Evolutionary conservation across 371 early-diverging fungal genomes (phyloP), one percentile per base, ranked within the genome.

Genomic region (Cokeromyces recurvatus): DNA sequence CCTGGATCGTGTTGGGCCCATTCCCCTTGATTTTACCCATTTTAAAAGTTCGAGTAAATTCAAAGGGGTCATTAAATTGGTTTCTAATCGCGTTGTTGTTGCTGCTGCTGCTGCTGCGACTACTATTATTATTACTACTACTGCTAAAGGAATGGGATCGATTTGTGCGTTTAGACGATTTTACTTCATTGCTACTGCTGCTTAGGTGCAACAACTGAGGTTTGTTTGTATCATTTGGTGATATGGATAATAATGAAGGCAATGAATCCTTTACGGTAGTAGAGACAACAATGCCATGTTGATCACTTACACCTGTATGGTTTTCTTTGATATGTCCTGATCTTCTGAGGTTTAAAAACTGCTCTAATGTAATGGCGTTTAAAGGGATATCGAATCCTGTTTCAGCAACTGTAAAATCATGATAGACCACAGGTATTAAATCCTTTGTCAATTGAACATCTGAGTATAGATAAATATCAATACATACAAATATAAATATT

Each of bases 371-470:
- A 29, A 94, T 68, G 0, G 79, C 56, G 38, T 82, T 85, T 16
- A 94, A 66, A 0, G 92, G 89, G 22, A 90, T 77, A 48, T 86
- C 87, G 43, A 84, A 64, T 0, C 93, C 92, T n/a, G 88, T 87
- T 59, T 94, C 95, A 1, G 88, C 83, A 16, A 92, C 84, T 0
- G 80, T 84, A 86, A 89, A 95, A 70, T 99, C 96, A 55, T 98
- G 99, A 62, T 96, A 96, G 38, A 99, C 71, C 4, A 98, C 91
- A 9, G 95, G 94, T 0, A 86, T 84, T 40, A 75, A 52, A 59
- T 99, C 97, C 53, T 88, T 89, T 6, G 97, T 94, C 47, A 99
- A 62, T 72, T 98, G 98, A 16, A 96, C 95, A 68, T 98, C 92
- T 85, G 23, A 10, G 7, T 53, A n/a, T 21, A 11, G 16, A 34